Percentiles rank a stretch among this genome's conserved stretches.
Evolutionary conservation across 2,329 filamentous ascomycete species (phyloP).

Genomic region (Cryphonectria carpinicola): DNA sequence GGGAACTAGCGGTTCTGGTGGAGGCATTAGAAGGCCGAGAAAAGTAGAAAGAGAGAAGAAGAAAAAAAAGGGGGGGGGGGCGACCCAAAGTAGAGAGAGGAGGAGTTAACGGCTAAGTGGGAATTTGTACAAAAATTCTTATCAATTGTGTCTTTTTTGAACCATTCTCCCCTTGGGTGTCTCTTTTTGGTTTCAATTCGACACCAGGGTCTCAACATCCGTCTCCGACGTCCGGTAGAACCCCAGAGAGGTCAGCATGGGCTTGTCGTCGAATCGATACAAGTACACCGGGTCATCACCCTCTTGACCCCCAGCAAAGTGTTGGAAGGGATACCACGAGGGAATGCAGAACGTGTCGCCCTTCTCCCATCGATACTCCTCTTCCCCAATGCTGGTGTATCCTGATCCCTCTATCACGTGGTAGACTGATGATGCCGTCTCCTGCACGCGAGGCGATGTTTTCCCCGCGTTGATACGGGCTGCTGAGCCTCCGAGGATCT

Average conservation of each 20-base stretch:
- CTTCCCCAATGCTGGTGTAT: slow-evolving; percentile 42
- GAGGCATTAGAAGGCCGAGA: not conserved
- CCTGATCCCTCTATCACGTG: slow-evolving; percentile 56
- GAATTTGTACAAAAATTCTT: not conserved
- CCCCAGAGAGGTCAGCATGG: slow-evolving; percentile 55
- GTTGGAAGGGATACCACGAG: slow-evolving; percentile 54
- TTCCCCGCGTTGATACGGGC: slow-evolving; percentile 45
- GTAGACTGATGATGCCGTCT: slow-evolving; percentile 57
- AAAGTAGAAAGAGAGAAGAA: not conserved
- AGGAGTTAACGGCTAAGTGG: not conserved
- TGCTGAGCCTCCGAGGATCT: slow-evolving; percentile 51
- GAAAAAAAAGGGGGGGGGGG: not conserved
- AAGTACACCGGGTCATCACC: slow-evolving; percentile 47
- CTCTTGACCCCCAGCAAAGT: slow-evolving; percentile 42
- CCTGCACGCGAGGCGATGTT: slow-evolving; percentile 44
- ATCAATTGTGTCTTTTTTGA: not conserved
- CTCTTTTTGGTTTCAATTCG: slow-evolving; percentile 19
- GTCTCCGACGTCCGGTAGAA: slow-evolving; percentile 49
- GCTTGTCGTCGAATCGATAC: slow-evolving; percentile 59
- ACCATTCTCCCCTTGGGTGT: not conserved
- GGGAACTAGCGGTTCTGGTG: not conserved
- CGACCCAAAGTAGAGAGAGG: not conserved
- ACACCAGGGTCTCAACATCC: slow-evolving; percentile 46
- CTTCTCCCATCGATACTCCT: slow-evolving; percentile 47
- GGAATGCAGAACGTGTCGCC: slow-evolving; percentile 61